A percentile compares a stretch with the other conserved stretches of the same genome.
Conservation (phyloP, 352 stramenopile genomes). For the Pythium biforme region DNA sequence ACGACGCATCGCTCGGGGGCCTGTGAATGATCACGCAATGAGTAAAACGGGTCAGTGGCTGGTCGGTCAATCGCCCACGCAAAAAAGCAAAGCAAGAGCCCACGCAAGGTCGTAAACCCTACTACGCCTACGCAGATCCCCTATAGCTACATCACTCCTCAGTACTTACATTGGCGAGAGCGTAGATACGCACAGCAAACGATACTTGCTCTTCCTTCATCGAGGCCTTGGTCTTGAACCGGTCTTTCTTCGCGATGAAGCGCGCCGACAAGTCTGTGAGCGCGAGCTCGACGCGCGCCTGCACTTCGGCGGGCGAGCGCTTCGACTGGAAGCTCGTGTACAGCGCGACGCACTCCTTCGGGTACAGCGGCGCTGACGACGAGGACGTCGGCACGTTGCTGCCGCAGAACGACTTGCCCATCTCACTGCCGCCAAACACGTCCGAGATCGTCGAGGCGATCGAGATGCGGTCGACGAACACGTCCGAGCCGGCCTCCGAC, state of each 20-base stretch:
- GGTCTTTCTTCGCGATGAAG: slow-evolving; percentile 53
- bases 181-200: slow-evolving; percentile 63
- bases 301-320: slow-evolving; percentile 42
- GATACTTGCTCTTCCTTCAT: slow-evolving; percentile 57
- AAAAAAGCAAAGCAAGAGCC: neutral
- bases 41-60: slow-evolving; percentile 11
- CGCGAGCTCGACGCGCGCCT: slow-evolving; percentile 52
- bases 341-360: slow-evolving; percentile 52
- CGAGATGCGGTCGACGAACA: slow-evolving; percentile 27
- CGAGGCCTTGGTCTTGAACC: slow-evolving; percentile 75
- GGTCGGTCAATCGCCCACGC: neutral
- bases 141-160: neutral
- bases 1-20: slow-evolving; percentile 53
- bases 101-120: neutral
- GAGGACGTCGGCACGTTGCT: neutral
- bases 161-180: slow-evolving; percentile 66
- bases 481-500: slow-evolving; percentile 36
- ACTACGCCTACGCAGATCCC: neutral
- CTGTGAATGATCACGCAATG: slow-evolving; percentile 26
- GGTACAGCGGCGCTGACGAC: slow-evolving; percentile 46
- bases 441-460: slow-evolving; percentile 28
- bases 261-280: slow-evolving; percentile 47
- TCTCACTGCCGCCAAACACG: slow-evolving; percentile 2
- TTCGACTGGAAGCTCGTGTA: slow-evolving; percentile 79
- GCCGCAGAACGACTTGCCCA: slow-evolving; percentile 12